Base-by-base conservation (phyloP, 768 basidiomycete species). In the Leccinum fibrillosum region DNA sequence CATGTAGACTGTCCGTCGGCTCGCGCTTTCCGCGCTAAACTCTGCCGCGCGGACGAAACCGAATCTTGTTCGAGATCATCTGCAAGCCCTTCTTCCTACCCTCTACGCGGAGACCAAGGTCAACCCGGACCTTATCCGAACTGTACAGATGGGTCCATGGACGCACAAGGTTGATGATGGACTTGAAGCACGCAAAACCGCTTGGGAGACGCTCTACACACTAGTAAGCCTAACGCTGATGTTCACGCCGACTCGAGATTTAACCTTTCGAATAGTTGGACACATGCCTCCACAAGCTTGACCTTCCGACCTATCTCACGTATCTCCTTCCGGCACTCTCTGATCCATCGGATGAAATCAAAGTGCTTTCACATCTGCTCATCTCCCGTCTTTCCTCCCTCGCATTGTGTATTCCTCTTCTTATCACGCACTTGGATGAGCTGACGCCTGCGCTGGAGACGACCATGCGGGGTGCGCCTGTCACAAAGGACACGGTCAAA, bases 61-160 rank as follows among this genome's bases (percentile, higher is more conserved):
- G 0, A 85, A 96, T 69, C 83, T 98, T 37, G 83, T 99, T 66
- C 82, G 90, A 35, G 93, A 95, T 15, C 92, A 96, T 63, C 78
- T 98, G 25, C 70, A 79, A 9, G 69, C 80, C 0, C 80, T 99
- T 5, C 77, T 97, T 49, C 94, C 94, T 1, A 83, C 81, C 56
- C 77, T 99, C 26, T 98, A 97, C 74, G 80, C 83, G 37, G 93
- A 98, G 75, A 97, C 95, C 0, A 69, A 80, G 37, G 75, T 94
- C 69, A 93, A 92, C 61, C 80, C 83, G 2, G 81, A 86, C 2
- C 84, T 94, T 58, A 87, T 96, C 67, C 86, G 90, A 30, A 92
- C 90, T 1, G 94, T 97, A 12, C 92, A 94, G 69, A 97, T 97
- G 94, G 94, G 94, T 21, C 94, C 94, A 2, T 97, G 94, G 94